Evolutionary conservation across 2,329 filamentous ascomycete species (phyloP), one percentile per base, ranked within the genome.

Genomic region (Colletotrichum chrysophilum): DNA sequence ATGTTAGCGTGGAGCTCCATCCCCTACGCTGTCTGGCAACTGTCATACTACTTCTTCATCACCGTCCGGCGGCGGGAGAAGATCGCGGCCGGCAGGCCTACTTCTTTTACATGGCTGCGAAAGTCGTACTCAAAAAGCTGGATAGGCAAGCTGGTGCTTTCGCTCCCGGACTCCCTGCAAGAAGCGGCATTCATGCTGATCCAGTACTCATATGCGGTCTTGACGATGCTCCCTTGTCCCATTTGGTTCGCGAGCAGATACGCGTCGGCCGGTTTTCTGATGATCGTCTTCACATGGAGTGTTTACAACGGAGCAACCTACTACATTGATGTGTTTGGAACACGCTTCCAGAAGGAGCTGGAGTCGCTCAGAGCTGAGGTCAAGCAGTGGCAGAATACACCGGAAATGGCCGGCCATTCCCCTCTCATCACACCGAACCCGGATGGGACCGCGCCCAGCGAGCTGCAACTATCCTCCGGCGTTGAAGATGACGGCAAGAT

Each of bases 281-380:
- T 93, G 70, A 86, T 91, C 4, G 93, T 99, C n/a, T 98, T 99
- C 82, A 89, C 92, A 58, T 98, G 96, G 96, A 97, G 95, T 79
- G 94, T 98, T 71, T 97, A 98, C 87, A 99, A 99, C 80, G 97
- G 97, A 36, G 95, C 97, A 21, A 98, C 96, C 1, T 99, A 94
- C 85, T 99, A 99, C 85, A 98, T 99, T 81, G 97, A 99, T 80
- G 95, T 98, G 3, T 99, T 98, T 83, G 97, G 97, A 70, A 98
- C 95, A 80, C 92, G 96, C 4, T 98, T 99, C 88, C 95, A 99
- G 87, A 98, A 96, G 82, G 97, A 99, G 84, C 89, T 99, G 14
- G 96, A 99, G 83, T 91, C 93, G 68, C 91, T 99, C 86, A 96
- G 94, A 85, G 92, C 92, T 71, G 97, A 99, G 81, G 96, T 99